Conservation (phyloP, 164 flowering plant species). For the Magnolia kwangsiensis region DNA sequence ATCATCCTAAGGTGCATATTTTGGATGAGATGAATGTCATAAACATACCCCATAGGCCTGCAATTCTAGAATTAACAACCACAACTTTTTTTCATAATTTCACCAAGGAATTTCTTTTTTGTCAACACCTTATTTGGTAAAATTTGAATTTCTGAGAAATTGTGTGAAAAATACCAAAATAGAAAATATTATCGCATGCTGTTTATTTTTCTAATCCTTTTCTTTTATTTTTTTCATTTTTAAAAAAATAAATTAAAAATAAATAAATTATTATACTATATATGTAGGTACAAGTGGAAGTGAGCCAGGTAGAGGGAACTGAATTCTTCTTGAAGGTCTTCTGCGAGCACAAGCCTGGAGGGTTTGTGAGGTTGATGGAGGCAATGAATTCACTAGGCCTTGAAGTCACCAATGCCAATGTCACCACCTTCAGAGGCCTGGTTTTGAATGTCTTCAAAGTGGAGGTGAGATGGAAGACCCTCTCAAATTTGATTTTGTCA, state of each 20-base stretch:
- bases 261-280: no score
- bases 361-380: slow-evolving; percentile 81
- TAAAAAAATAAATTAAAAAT: no score
- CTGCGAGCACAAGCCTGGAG: slow-evolving; percentile 71
- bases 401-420: slow-evolving; percentile 74
- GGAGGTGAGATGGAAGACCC: slow-evolving; percentile 38
- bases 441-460: slow-evolving; percentile 73
- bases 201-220: neutral
- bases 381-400: slow-evolving; percentile 70
- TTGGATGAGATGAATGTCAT: no score
- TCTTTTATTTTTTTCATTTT: neutral
- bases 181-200: no score
- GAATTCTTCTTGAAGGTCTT: slow-evolving; percentile 72
- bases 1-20: no score
- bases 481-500: neutral
- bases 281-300: slow-evolving; percentile 75
- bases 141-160: no score
- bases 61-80: no score
- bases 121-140: no score
- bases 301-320: slow-evolving; percentile 57
- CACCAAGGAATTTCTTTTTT: no score
- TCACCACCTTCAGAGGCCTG: slow-evolving; percentile 56
- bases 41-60: no score
- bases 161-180: no score
- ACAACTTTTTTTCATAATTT: no score